phyloP scores from a whole-genome alignment of 805 yeast species.

The Schwanniomyces sp. region DNA sequence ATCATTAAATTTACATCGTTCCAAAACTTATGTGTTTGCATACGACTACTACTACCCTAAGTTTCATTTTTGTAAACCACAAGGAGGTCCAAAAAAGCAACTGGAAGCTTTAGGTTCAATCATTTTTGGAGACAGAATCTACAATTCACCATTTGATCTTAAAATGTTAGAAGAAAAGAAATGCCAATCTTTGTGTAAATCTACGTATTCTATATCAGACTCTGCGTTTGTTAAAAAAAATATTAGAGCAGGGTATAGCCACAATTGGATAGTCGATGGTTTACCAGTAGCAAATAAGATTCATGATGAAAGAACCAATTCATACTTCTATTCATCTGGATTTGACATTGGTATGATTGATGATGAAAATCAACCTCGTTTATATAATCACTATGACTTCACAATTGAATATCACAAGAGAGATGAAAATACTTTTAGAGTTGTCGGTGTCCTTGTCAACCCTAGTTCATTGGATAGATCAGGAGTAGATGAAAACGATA shows the following conservation, averaged over 20 bases:
- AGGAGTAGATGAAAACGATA: constrained; percentile 18
- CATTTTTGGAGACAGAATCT: constrained; percentile 92
- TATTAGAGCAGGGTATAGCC: constrained; percentile 78
- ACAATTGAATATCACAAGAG: constrained; percentile 80
- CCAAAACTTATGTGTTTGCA: constrained; percentile 63
- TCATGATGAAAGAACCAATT: constrained; percentile 55
- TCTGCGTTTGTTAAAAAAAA: constrained; percentile 74
- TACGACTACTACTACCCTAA: constrained; percentile 82
- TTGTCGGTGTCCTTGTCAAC: constrained; percentile 83
- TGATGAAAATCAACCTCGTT: constrained; percentile 52
- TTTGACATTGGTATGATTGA: constrained; percentile 76
- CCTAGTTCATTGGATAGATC: constrained; percentile 58
- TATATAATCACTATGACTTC: constrained; percentile 81
- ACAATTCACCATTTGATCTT: constrained; percentile 84
- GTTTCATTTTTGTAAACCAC: constrained; percentile 82
- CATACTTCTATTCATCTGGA: constrained; percentile 74
- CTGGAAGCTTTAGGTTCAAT: constrained; percentile 91
- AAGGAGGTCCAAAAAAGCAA: constrained; percentile 64
- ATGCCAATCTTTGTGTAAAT: constrained; percentile 68
- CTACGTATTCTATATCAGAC: constrained; percentile 62
- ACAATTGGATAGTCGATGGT: constrained; percentile 94
- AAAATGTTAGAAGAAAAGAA: constrained; percentile 70
- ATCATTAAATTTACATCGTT: constrained; percentile 46
- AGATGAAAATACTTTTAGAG: constrained; percentile 66
- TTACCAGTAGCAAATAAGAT: constrained; percentile 81